Evolutionary conservation across 768 basidiomycete species (phyloP), one percentile per base, ranked within the genome.

Genomic region (Jaapia argillacea): DNA sequence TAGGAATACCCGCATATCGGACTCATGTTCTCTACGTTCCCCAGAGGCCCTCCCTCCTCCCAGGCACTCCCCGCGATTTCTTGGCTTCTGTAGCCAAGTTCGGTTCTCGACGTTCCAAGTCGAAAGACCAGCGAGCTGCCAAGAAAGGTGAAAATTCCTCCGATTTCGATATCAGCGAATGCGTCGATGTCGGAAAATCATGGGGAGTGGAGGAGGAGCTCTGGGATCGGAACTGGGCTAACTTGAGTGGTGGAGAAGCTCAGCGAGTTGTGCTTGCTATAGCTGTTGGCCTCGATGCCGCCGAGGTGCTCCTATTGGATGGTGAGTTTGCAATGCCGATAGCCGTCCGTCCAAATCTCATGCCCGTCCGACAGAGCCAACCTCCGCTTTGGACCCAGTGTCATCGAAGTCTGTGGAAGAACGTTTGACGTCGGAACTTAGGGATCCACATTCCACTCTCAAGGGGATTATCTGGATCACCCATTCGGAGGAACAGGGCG

Each of bases 401-500:
- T 74, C 81, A 1, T 81, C 80, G 12, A 53, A 65, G 12, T 60
- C 69, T 23, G 85, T 94, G 2, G 91, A 94, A 57, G 61, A 69
- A 36, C 72, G 66, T 37, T 62, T 93, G 12, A 46, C 70, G 4
- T 56, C 67, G 5, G 70, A 79, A 43, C 57, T 91, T 26, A 70
- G 58, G 31, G 65, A 69, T 1, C 43, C 61, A 6, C 62, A 72
- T 28, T 66, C 71, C 18, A 62, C 64, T 25, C 60, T 87, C 42
- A 85, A 85, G 56, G 83, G 87, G 0, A 61, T 89, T 31, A 56
- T 92, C 3, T 92, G 89, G 89, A 87, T 92, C 47, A 92, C 90
- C 0, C 89, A 91, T 58, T 86, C 85, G 0, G 77, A 79, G 2
- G 83, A 88, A 48, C 89, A 91, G 58, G 84, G 78, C 4, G 63